Evolutionary conservation across 768 basidiomycete species (phyloP).

Genomic region (Naganishia vaughanmartiniae): DNA sequence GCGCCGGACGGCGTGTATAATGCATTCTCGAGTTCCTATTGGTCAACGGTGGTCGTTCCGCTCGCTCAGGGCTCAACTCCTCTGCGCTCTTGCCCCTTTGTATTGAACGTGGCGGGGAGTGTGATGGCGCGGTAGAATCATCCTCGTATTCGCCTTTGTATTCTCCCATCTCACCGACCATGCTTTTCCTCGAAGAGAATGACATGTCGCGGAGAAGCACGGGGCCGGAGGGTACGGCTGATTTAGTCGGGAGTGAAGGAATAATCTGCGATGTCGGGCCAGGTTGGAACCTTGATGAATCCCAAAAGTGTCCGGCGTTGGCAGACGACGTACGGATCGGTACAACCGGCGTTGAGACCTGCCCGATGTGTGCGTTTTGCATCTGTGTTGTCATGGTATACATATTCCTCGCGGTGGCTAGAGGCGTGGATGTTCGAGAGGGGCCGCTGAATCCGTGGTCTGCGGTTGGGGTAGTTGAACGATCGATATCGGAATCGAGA

Average conservation of each 20-base stretch:
- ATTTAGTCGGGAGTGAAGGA: constrained; percentile 6
- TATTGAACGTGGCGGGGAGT: background rate
- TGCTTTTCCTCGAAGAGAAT: constrained; percentile 21
- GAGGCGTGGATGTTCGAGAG: background rate
- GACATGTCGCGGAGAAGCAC: constrained; percentile 9
- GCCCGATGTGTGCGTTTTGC: background rate
- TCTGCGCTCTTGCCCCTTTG: constrained; percentile 9
- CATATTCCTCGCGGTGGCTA: background rate
- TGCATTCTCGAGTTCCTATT: constrained; percentile 26
- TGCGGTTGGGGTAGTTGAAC: background rate
- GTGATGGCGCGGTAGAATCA: background rate
- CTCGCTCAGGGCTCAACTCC: background rate
- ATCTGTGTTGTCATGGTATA: background rate
- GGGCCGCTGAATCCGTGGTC: background rate
- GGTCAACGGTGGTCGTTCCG: background rate
- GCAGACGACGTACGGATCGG: background rate
- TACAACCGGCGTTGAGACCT: background rate
- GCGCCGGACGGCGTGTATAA: constrained; percentile 16
- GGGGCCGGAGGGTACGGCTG: constrained; percentile 2
- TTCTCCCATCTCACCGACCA: constrained; percentile 22
- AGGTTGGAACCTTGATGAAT: constrained; percentile 1
- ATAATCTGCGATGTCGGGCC: constrained; percentile 19
- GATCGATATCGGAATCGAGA: background rate
- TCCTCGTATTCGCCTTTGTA: constrained; percentile 14
- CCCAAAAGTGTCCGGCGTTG: background rate